Conservation (phyloP, 768 basidiomycete genomes). For the Lentinula raphanica region DNA sequence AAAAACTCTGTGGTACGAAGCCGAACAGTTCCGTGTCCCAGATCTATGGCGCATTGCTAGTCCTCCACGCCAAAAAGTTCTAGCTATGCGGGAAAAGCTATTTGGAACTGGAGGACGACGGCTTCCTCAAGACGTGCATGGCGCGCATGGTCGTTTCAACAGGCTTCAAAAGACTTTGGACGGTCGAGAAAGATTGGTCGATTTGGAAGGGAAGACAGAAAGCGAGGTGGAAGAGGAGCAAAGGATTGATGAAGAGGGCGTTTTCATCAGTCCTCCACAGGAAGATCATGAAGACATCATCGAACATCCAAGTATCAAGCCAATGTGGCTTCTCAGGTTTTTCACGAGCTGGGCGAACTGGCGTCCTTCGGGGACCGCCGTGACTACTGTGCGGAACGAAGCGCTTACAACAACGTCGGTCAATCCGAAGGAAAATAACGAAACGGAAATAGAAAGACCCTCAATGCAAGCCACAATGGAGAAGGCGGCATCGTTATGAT, state of each 20-base stretch:
- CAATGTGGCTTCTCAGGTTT: slow-evolving; percentile 72
- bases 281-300: slow-evolving; percentile 53
- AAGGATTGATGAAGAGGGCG: slow-evolving; percentile 26
- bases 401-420: too few relatives aligned
- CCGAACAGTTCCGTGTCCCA: slow-evolving; percentile 59
- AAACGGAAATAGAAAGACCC: neutral
- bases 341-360: slow-evolving; percentile 75
- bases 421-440: neutral
- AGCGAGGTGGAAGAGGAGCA: slow-evolving; percentile 73
- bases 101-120: slow-evolving; percentile 57
- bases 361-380: slow-evolving; percentile 30
- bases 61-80: slow-evolving; percentile 55
- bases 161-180: slow-evolving; percentile 69
- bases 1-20: slow-evolving; percentile 66
- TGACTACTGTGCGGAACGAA: neutral
- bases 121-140: slow-evolving; percentile 44
- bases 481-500: neutral
- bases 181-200: slow-evolving; percentile 57
- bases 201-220: slow-evolving; percentile 65
- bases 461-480: neutral
- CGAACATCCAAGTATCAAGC: slow-evolving; percentile 54
- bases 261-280: slow-evolving; percentile 20
- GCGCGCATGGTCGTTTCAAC: slow-evolving; percentile 56
- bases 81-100: slow-evolving; percentile 60
- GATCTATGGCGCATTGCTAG: slow-evolving; percentile 65